Base-by-base conservation (phyloP, 768 basidiomycete species). In the Lactifluus piperatus region DNA sequence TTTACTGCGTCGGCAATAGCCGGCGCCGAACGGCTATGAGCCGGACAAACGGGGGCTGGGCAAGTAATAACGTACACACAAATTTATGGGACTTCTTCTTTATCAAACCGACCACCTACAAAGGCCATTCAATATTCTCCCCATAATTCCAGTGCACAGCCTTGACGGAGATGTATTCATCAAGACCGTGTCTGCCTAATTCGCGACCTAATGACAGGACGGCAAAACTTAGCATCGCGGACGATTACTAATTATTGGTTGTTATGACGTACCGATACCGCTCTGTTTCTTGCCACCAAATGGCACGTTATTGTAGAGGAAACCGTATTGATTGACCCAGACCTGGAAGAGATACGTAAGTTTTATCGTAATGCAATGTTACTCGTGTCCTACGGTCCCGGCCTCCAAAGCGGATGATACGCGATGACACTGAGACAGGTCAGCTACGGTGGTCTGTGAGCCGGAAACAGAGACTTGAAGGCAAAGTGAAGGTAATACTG, bases 251-350 rank as follows among this genome's bases (percentile, higher is more conserved):
- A 20, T 50, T 26, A 14, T 22, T 14, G 18, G 37, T 22, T 57
- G 24, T 26, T 46, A 41, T 24, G 22, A 72, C 79, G 58, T 65
- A 88, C 89, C 86, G 67, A 90, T 84, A 53, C 93, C 93, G 44
- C 88, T 90, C 70, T 91, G 87, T 73, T 94, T 95, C 76, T 89
- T 95, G 24, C 94, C 95, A 37, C 95, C 94, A 68, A 97, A 97
- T 1, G 95, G 95, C 46, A 93, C 86, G 59, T 94, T 91, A 70
- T 90, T 91, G 73, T 82, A 81, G 56, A 95, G 71, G 13, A 88
- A 43, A 68, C 86, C 88, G 73, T 93, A 94, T 68, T 91, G 86
- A 71, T 97, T 97, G 60, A 94, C 81, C 93, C 94, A 97, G 43
- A 92, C 86, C 86, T 89, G 57, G 50, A 26, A 53, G 43, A 30